Percentiles rank a stretch among this genome's conserved stretches.
phyloP scores from a whole-genome alignment of 1,139 yeast species.

The Magnusiomyces paraingens region DNA sequence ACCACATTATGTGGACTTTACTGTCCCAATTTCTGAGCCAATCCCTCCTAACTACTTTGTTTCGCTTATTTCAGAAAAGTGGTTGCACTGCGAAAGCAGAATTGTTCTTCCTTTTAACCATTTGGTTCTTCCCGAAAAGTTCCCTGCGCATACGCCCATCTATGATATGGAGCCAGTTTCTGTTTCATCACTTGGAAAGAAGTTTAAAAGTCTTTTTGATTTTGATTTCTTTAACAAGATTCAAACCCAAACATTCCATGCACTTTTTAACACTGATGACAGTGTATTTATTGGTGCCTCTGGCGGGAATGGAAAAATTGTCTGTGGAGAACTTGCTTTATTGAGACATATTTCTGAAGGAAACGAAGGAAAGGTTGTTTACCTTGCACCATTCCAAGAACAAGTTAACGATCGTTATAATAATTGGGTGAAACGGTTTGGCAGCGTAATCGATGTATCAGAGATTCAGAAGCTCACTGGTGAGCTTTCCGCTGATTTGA shows the following conservation, averaged over 20 bases:
- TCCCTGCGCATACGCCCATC: constrained; percentile 55
- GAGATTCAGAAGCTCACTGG: constrained; percentile 55
- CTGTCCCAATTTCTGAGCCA: constrained; percentile 54
- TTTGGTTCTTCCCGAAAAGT: constrained; percentile 58
- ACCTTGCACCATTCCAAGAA: constrained; percentile 56
- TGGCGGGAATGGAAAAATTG: constrained; percentile 72
- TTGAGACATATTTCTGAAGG: constrained; percentile 45
- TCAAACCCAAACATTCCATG: constrained; percentile 64
- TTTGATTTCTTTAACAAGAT: constrained; percentile 58
- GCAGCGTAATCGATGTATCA: constrained; percentile 30
- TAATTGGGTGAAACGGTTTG: constrained; percentile 49
- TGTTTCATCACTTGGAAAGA: constrained; percentile 41
- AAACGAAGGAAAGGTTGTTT: constrained; percentile 40
- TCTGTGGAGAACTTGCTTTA: constrained; percentile 66
- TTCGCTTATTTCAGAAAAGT: constrained; percentile 66
- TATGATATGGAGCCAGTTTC: constrained; percentile 47
- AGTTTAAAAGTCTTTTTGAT: constrained; percentile 34
- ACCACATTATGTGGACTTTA: constrained; percentile 53
- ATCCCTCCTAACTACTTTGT: constrained; percentile 74
- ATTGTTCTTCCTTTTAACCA: constrained; percentile 54
- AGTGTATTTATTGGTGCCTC: constrained; percentile 62
- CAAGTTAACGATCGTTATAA: constrained; percentile 43
- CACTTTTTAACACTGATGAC: constrained; percentile 53
- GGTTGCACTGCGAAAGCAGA: constrained; percentile 72
- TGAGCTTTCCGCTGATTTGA: constrained; percentile 51